Percentiles rank a stretch among this genome's conserved stretches.
phyloP scores from a whole-genome alignment of 257 asterid species.

The Plantago ovata region DNA sequence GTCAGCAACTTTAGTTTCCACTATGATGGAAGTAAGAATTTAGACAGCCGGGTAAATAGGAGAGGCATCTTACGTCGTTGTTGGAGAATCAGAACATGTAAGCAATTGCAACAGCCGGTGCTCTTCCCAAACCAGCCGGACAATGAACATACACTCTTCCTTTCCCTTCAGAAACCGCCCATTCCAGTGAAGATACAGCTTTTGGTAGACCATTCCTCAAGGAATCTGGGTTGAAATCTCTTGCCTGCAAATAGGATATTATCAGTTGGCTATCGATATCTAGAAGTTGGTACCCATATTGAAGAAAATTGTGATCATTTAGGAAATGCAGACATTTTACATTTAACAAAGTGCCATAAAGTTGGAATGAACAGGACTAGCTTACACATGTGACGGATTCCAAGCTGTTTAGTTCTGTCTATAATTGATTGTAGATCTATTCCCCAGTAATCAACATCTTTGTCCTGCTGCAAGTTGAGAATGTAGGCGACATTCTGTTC shows the following conservation, averaged over 20 bases:
- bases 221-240: constrained; percentile 93
- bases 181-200: constrained; percentile 70
- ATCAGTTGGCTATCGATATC: constrained; percentile 8
- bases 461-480: constrained; percentile 91
- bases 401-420: constrained; percentile 52
- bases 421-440: constrained; percentile 61
- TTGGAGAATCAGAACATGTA: constrained; percentile 86
- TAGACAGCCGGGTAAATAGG: background rate
- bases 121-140: constrained; percentile 95
- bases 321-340: constrained; percentile 7
- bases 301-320: background rate
- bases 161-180: constrained; percentile 73
- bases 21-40: too few species aligned
- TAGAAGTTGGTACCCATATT: background rate
- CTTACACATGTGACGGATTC: constrained; percentile 87
- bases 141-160: constrained; percentile 83
- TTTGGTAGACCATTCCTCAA: constrained; percentile 65
- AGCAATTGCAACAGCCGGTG: constrained; percentile 92
- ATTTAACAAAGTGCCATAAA: background rate
- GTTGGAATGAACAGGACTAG: constrained; percentile 22
- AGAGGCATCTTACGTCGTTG: constrained; percentile 53
- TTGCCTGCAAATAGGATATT: constrained; percentile 47
- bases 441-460: constrained; percentile 78
- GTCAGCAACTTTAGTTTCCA: too few species aligned
- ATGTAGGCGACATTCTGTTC: constrained; percentile 66